A percentile compares a stretch with the other conserved stretches of the same genome.
Conservation (phyloP, 768 basidiomycete species). For the Gloeopeniophorella convolvens region DNA sequence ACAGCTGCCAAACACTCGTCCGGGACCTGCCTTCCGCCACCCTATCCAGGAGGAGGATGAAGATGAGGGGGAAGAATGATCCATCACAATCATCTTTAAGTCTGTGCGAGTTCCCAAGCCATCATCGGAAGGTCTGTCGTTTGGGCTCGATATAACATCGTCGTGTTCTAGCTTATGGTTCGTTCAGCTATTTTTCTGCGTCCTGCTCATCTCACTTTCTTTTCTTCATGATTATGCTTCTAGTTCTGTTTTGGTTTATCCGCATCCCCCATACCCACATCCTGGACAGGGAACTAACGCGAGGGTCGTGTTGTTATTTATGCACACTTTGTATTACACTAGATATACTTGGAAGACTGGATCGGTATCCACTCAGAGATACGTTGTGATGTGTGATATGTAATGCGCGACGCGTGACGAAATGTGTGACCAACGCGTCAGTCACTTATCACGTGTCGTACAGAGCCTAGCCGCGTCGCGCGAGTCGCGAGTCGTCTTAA, state of each 20-base stretch:
- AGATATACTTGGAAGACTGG: background rate
- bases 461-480: background rate
- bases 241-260: constrained; percentile 11
- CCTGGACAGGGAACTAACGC: constrained; percentile 11
- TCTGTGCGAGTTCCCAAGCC: background rate
- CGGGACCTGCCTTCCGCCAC: constrained; percentile 59
- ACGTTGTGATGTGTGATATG: background rate
- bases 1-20: constrained; percentile 55
- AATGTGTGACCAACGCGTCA: constrained; percentile 12
- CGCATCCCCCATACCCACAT: no score
- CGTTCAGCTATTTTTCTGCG: constrained; percentile 1
- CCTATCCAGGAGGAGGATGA: constrained; percentile 85
- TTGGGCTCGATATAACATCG: background rate
- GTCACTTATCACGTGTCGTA: background rate
- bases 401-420: background rate
- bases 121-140: constrained; percentile 8
- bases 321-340: constrained; percentile 2
- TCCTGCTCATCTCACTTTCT: background rate
- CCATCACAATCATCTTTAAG: background rate
- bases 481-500: background rate
- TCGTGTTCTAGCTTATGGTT: constrained; percentile 5
- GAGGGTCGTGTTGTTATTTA: constrained; percentile 12
- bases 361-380: no score
- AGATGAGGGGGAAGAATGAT: constrained; percentile 57
- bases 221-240: constrained; percentile 9